Evolutionary conservation across 495 filamentous ascomycete species (phyloP).

Genomic region (Pyrenopolyporus hunteri): DNA sequence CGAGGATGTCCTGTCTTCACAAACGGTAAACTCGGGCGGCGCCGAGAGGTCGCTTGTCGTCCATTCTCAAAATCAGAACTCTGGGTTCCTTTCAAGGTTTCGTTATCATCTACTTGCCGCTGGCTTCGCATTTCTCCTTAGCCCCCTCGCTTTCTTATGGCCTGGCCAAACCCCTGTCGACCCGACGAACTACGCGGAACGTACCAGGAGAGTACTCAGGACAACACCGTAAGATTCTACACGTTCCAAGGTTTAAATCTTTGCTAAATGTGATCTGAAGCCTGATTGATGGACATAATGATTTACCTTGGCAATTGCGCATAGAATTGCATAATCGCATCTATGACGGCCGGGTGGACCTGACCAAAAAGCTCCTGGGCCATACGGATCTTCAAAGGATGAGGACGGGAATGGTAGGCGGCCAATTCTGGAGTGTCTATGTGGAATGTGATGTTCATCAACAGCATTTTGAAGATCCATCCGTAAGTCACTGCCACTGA

Average conservation of each 20-base stretch:
- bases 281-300: slow-evolving; percentile 46
- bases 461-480: slow-evolving; percentile 34
- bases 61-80: slow-evolving; percentile 14
- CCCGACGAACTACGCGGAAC: slow-evolving; percentile 24
- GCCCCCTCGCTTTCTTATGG: slow-evolving; percentile 28
- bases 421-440: slow-evolving; percentile 50
- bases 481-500: slow-evolving; percentile 11
- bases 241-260: neutral
- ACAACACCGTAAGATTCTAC: slow-evolving; percentile 20
- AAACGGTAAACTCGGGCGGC: neutral
- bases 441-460: slow-evolving; percentile 28
- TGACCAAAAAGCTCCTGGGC: slow-evolving; percentile 37
- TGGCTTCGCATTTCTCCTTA: slow-evolving; percentile 25
- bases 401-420: slow-evolving; percentile 33
- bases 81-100: slow-evolving; percentile 23
- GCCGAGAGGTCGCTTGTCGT: slow-evolving; percentile 18
- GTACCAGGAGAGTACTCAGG: slow-evolving; percentile 26
- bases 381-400: slow-evolving; percentile 39
- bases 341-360: slow-evolving; percentile 33
- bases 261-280: slow-evolving; percentile 7
- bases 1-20: neutral
- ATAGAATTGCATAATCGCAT: slow-evolving; percentile 42
- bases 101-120: slow-evolving; percentile 23
- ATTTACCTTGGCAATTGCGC: slow-evolving; percentile 42
- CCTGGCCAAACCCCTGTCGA: slow-evolving; percentile 17